These are phyloP conservation scores for Neocallimastix lanati DNA, from an alignment of 192 early-diverging fungal genomes.

Conservation along the genomic window DNA sequence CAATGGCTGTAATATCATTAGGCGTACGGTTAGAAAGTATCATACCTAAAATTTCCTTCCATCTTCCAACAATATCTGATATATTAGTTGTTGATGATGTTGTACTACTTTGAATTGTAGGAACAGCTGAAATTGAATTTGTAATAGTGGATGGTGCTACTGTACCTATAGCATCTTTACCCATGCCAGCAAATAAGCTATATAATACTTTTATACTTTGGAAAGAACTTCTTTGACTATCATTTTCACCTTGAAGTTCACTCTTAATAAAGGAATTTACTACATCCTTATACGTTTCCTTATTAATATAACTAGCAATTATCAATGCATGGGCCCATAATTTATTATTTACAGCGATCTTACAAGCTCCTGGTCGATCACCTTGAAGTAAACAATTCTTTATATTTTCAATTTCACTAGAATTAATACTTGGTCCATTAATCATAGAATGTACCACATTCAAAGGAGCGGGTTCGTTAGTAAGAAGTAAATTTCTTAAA, in stretches of 20 bases:
- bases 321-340: slow-evolving; percentile 85
- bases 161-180: neutral
- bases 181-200: slow-evolving; percentile 6
- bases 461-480: slow-evolving; percentile 19
- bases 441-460: neutral
- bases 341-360: slow-evolving; percentile 17
- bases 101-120: too few species aligned
- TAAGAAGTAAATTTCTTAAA: slow-evolving; percentile 18
- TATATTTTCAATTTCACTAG: slow-evolving; percentile 9
- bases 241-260: slow-evolving; percentile 38
- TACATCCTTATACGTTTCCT: slow-evolving; percentile 63
- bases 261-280: slow-evolving; percentile 44
- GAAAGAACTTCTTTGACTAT: slow-evolving; percentile 4
- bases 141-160: neutral
- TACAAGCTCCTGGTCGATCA: slow-evolving; percentile 16
- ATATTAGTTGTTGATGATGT: slow-evolving; percentile 5
- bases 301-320: slow-evolving; percentile 70
- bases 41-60: slow-evolving; percentile 56
- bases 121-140: slow-evolving; percentile 1
- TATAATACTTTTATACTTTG: slow-evolving; percentile 17
- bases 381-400: slow-evolving; percentile 17
- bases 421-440: neutral
- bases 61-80: slow-evolving; percentile 25
- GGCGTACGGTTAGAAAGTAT: slow-evolving; percentile 72
- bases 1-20: slow-evolving; percentile 47